Evolutionary conservation across 495 filamentous ascomycete species (phyloP).

Genomic region (Stereocaulon alpinum): DNA sequence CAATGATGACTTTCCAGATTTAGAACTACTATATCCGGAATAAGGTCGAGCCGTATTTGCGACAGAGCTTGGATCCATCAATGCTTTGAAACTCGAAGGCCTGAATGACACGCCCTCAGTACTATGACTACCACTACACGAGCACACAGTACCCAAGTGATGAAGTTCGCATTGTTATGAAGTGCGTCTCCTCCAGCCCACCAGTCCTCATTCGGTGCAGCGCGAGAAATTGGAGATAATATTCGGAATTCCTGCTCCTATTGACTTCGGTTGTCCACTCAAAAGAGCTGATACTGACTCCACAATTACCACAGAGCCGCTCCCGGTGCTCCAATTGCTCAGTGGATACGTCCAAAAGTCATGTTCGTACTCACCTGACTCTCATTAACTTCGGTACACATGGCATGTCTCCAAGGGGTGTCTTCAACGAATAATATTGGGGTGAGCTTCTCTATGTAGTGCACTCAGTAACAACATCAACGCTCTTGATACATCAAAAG

Average conservation of each 20-base stretch:
- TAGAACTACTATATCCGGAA: neutral
- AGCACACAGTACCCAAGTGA: neutral
- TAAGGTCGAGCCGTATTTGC: neutral
- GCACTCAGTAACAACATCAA: neutral
- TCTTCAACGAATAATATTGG: neutral
- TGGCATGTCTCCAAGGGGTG: neutral
- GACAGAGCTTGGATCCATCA: slow-evolving; percentile 4
- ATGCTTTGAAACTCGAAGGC: neutral
- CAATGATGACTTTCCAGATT: slow-evolving; percentile 1
- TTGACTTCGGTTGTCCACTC: no score
- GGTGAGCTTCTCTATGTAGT: neutral
- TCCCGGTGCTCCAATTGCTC: neutral
- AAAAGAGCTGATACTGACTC: no score
- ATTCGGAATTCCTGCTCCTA: no score
- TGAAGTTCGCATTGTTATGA: neutral
- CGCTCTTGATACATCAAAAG: neutral
- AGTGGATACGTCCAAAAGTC: neutral
- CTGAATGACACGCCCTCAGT: neutral
- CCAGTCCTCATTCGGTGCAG: no score
- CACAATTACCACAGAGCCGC: neutral
- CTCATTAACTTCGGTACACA: neutral
- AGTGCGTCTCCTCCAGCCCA: no score
- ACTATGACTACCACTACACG: neutral
- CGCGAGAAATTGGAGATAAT: no score
- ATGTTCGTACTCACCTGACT: neutral